Base-by-base conservation (phyloP, 345 rosid species). In the Arabis alpina region DNA sequence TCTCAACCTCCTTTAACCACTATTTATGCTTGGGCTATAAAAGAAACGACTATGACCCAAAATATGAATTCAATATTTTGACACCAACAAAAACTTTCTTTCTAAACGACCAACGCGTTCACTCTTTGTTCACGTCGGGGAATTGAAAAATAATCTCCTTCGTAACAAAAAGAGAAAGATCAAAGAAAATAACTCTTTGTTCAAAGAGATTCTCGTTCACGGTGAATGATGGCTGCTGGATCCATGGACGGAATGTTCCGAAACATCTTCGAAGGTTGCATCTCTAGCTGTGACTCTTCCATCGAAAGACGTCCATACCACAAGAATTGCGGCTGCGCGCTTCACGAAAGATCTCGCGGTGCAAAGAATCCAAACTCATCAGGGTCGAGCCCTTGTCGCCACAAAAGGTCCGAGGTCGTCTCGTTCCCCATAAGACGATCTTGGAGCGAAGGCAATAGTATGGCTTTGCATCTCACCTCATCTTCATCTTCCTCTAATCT, bases 281-380 rank as follows among this genome's bases (percentile, higher is more conserved):
- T 89, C 50, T 79, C 88, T 19, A 76, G 81, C 14, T 53, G 75
- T 3, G 88, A 87, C 47, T 24, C 72, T 10, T 73, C 74, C 32
- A 68, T 83, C 3, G 89, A 82, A 28, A 77, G 90, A 6, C 85
- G 96, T 37, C 93, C 90, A 7, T 88, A 88, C 60, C 93, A 86
- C 64, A 83, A 84, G 10, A 80, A 88, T 40, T 88, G 93, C 44
- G 25, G 81, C 4, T 88, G 93, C 13, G 89, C 91, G 2, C 81
- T 88, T 23, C 91, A 86, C 43, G 63, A 51, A 19, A 81, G 66
- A 43, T 66, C 78, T 0, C 44, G 50, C 0, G 76, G 57, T 11
- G 40, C 48, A 5, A 6, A n/a, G 48, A 43, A 43, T 43, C 48
- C 15, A 15, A 16, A 11, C n/a, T 41, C 51, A 61, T 41, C 51